Base-by-base conservation (phyloP, 2,329 filamentous ascomycete species). In the Fusarium ambrosium region DNA sequence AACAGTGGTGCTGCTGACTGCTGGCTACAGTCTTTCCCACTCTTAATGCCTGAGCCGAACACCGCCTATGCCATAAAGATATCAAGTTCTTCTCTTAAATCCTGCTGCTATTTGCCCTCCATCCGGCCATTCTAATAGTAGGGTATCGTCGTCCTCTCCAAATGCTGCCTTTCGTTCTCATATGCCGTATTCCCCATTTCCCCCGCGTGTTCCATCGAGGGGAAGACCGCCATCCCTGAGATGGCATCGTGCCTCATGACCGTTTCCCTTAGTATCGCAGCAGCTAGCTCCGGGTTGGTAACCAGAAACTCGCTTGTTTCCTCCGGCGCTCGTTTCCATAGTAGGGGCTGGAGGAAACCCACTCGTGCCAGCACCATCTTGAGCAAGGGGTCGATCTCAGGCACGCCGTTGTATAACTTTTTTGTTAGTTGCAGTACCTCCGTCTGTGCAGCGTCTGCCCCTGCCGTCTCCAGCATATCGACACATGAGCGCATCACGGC, bases 351-450 rank as follows among this genome's bases (percentile, higher is more conserved):
- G 37, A 88, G 77, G 70, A 87, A 88, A 3, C 86, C 87, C 7
- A 87, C 83, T 39, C 87, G 81, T 9, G 86, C 86, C 72, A 87
- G 85, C 14, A 88, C 77, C 84, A 88, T 88, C 69, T 83, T 85
- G 59, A 88, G 80, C 45, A 88, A 76, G 0, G 79, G 76, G 65
- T 88, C 86, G 11, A 79, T 78, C 66, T 84, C 82, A 39, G 84
- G 82, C n/a, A 88, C 81, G 8, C 84, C 85, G 59, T 80, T 77
- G 73, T 84, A 83, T 13, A 88, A 80, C 73, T 83, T 85, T 18
- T 78, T 79, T 74, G 86, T 88, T 13, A 86, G 81, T 61, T 79
- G 77, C 22, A 88, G 79, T 6, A 88, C 84, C 45, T 86, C 84
- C 22, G 84, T 81, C 43, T 82, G 80, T 34, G 85, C 84, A 3